Base-by-base conservation (phyloP, 306 rosid genomes). In the Gillenia trifoliata region DNA sequence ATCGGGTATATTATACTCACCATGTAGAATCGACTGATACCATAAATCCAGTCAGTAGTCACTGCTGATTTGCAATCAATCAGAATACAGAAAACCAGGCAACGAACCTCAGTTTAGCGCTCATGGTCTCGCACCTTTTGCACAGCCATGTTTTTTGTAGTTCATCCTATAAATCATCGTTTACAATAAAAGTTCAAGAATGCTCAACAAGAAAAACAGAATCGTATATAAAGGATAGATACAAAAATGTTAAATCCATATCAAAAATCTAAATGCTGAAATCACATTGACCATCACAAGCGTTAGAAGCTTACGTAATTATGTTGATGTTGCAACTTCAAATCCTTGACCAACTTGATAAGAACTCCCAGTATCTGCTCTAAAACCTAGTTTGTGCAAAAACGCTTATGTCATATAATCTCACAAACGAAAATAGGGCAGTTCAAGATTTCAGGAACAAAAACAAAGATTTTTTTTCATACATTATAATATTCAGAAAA, bases 341-440 rank as follows among this genome's bases (percentile, higher is more conserved):
- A 86, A 88, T 90, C 96, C 83, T 89, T 88, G 73, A 95, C 97
- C 61, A 95, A 91, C 87, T 89, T 95, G 66, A 89, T 88, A 71
- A 92, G 93, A 60, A 95, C 92, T 60, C 89, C 97, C 80, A 95
- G 86, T 68, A 92, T 92, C 89, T 92, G 99, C 91, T 95, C 96
- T 73, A 92, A 78, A 64, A 95, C 98, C 99, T 95, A 75, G 56
- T 79, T 56, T 50, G 81, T 75, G 72, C 75, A 68, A 70, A 78
- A 10, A 22, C 10, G 55, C 74, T 72, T 40, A 65, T 68, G 26
- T 77, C 54, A 38, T 33, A 40, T 40, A 62, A 26, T 40, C 64
- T n/a, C 62, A 23, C 40, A 75, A 70, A 76, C 20, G 74, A 56
- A 20, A 31, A 65, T 36, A 29, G 28, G 68, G 8, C 30, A 8